phyloP scores from a whole-genome alignment of 495 filamentous ascomycete species.

The Podospora fimiseda region DNA sequence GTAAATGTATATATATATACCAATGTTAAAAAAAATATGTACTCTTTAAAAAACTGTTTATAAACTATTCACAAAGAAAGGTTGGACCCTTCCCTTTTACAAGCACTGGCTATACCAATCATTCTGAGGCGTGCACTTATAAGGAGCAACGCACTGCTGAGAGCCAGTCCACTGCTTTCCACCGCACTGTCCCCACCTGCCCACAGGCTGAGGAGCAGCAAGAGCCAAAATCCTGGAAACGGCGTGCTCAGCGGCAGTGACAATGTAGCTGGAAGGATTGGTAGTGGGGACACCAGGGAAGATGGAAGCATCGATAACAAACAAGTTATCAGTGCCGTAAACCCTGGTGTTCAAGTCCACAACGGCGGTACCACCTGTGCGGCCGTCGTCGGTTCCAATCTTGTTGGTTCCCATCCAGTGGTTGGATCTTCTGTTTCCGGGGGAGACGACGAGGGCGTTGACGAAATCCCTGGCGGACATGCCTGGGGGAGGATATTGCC shows the following conservation, averaged over 20 bases:
- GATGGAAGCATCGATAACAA: slow-evolving; percentile 57
- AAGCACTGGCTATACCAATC: slow-evolving; percentile 28
- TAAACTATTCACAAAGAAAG: no score
- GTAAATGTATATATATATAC: no score
- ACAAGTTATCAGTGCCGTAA: slow-evolving; percentile 65
- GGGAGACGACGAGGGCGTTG: slow-evolving; percentile 36
- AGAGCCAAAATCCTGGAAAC: slow-evolving; percentile 43
- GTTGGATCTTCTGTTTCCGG: slow-evolving; percentile 55
- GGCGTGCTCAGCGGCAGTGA: slow-evolving; percentile 53
- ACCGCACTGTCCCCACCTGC: slow-evolving; percentile 37
- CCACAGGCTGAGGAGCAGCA: slow-evolving; percentile 9
- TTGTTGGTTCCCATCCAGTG: slow-evolving; percentile 64
- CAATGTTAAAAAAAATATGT: no score
- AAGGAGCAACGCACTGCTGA: slow-evolving; percentile 15
- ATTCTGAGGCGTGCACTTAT: slow-evolving; percentile 19
- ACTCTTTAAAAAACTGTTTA: no score
- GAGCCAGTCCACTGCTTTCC: slow-evolving; percentile 28
- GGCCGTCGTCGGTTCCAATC: slow-evolving; percentile 62
- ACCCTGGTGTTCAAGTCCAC: slow-evolving; percentile 66
- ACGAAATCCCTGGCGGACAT: slow-evolving; percentile 49
- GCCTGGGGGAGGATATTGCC: slow-evolving; percentile 46
- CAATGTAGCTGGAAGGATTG: slow-evolving; percentile 56
- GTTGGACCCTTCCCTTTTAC: neutral
- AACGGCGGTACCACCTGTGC: slow-evolving; percentile 54
- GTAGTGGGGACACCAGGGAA: slow-evolving; percentile 56